Conservation (phyloP, 192 early-diverging fungal species). For the Dispira simplex region DNA sequence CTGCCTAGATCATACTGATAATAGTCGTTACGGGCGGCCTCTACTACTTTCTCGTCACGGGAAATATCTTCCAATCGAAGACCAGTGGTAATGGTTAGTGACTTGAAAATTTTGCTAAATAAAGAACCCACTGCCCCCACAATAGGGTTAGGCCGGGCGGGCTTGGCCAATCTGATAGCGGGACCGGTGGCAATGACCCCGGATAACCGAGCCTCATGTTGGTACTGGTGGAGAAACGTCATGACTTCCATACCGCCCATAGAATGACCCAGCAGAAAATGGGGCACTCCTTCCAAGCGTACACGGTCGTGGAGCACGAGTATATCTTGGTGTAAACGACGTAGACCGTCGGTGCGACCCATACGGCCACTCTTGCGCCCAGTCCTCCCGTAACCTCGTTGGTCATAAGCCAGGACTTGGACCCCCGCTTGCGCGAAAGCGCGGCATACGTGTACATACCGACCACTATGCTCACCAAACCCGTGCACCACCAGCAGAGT, state of each 20-base stretch:
- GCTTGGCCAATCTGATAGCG: background rate
- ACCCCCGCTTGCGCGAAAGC: slow-evolving; percentile 32
- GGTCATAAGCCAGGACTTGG: slow-evolving; percentile 33
- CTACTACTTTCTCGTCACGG: background rate
- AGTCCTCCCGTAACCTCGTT: slow-evolving; percentile 44
- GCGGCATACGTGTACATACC: slow-evolving; percentile 33
- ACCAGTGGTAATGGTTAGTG: slow-evolving; percentile 17
- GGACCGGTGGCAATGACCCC: background rate
- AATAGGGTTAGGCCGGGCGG: slow-evolving; percentile 11
- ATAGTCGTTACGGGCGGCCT: slow-evolving; percentile 2
- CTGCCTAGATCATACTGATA: background rate
- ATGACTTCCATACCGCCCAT: slow-evolving; percentile 28
- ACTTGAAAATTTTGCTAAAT: slow-evolving; percentile 20
- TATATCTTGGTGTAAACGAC: slow-evolving; percentile 24
- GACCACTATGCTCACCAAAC: slow-evolving; percentile 40
- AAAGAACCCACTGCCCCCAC: slow-evolving; percentile 18
- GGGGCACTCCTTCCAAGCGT: slow-evolving; percentile 19
- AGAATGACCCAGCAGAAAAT: slow-evolving; percentile 42
- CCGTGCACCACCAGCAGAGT: slow-evolving; percentile 38
- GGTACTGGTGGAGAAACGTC: slow-evolving; percentile 17
- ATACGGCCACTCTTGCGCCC: slow-evolving; percentile 16
- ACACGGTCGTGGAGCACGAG: slow-evolving; percentile 19
- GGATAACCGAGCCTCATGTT: background rate
- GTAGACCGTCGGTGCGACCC: slow-evolving; percentile 26
- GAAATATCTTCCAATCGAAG: slow-evolving; percentile 12